Evolutionary conservation across 139 green algal species (phyloP).

Genomic region (Asterochloris sp.): DNA sequence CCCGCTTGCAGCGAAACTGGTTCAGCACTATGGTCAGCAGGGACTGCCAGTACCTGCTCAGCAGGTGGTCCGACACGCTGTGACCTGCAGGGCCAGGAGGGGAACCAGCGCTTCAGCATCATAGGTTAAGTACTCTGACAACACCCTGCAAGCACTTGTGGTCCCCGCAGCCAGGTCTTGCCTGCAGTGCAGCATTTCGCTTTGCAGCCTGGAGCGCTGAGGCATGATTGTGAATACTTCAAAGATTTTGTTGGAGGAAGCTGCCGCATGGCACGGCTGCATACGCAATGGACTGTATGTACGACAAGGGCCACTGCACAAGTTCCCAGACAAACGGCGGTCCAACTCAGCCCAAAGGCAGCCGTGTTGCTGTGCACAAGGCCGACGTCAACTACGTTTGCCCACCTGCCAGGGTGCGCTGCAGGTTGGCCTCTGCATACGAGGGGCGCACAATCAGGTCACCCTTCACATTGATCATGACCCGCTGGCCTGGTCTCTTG

Average conservation of each 20-base stretch:
- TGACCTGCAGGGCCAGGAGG: neutral
- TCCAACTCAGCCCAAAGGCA: neutral
- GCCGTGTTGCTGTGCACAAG: neutral
- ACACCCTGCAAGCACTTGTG: neutral
- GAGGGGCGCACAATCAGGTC: slow-evolving; percentile 41
- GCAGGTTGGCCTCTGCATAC: slow-evolving; percentile 31
- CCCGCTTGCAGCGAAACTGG: slow-evolving; percentile 14
- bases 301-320: neutral
- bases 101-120: no score
- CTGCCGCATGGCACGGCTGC: neutral
- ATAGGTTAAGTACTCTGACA: neutral
- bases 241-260: neutral
- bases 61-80: slow-evolving; percentile 21
- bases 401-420: slow-evolving; percentile 11
- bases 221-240: neutral
- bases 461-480: slow-evolving; percentile 42
- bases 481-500: slow-evolving; percentile 38
- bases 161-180: neutral
- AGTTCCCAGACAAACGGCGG: neutral
- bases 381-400: neutral
- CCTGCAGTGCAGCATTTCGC: neutral
- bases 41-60: slow-evolving; percentile 12
- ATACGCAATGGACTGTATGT: neutral
- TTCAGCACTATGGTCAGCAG: slow-evolving; percentile 10
- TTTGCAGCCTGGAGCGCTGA: neutral